Base-by-base conservation (phyloP, 1,284 basidiomycete species). In the Rhodotorula sp. region DNA sequence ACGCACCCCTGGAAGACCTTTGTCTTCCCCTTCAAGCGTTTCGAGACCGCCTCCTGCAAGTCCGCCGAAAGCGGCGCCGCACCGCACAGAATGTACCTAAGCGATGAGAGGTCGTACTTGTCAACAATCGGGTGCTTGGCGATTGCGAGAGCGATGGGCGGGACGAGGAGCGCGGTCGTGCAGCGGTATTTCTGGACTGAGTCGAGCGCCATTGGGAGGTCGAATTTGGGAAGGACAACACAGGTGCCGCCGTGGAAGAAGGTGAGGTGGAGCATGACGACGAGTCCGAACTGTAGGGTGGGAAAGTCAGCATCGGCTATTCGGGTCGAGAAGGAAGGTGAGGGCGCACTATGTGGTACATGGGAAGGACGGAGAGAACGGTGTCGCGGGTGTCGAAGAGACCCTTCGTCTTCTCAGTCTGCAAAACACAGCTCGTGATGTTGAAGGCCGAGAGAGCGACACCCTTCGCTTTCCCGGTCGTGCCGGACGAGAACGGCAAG, bases 91-190 rank as follows among this genome's bases (percentile, higher is more conserved):
- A 75, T 70, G 65, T 62, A 72, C 20, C 67, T 58, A 4, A 76
- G 52, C 13, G 68, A 66, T 2, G 61, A 57, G 13, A 76, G 63
- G 61, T 75, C 71, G 59, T 68, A 76, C n/a, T 74, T 64, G 47
- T 67, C 64, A 30, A 76, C 73, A 13, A 74, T 53, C 1, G 73
- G 71, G 61, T 73, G 71, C 61, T 74, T 75, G 9, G 76, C 74
- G 29, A 76, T 62, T 2, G 65, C 74, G 29, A 76, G 72, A 1
- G 72, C 68, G 34, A 76, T 72, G 2, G 76, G 76, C 30, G 76
- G 76, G 4, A 76, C 76, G 54, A 76, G 56, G 27, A 71, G 69
- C 3, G 69, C 67, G 7, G 66, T 47, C 1, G 71, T 70, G 47
- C 62, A 67, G 29, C 64, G 62, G 67, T 73, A 59, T 29, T 65